Percentiles rank a stretch among this genome's conserved stretches.
phyloP scores from a whole-genome alignment of 345 rosid genomes.

The Acer yangbiense region DNA sequence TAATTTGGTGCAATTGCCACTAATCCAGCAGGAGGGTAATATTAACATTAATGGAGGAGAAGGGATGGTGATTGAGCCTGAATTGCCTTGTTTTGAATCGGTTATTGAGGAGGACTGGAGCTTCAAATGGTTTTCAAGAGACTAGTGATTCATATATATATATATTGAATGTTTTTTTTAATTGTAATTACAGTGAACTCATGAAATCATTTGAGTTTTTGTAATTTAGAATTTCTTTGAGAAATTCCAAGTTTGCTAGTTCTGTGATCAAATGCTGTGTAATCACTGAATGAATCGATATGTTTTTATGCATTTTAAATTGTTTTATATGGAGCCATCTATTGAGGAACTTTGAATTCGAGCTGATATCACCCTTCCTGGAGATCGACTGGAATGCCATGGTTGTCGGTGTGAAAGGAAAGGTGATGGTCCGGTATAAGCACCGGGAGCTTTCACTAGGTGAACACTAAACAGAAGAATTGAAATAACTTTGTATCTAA shows the following conservation, averaged over 20 bases:
- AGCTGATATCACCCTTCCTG: constrained; percentile 87
- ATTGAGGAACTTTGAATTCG: constrained; percentile 86
- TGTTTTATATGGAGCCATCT: constrained; percentile 81
- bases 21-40: background rate
- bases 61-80: background rate
- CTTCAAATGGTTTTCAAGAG: too few species aligned
- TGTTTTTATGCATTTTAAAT: too few species aligned
- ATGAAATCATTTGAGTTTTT: too few species aligned
- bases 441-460: constrained; percentile 36
- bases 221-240: too few species aligned
- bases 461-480: constrained; percentile 30
- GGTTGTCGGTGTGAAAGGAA: constrained; percentile 98
- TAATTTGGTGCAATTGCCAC: background rate
- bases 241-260: too few species aligned
- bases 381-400: constrained; percentile 98
- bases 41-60: background rate
- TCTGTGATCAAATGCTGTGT: too few species aligned
- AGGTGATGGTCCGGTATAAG: constrained; percentile 93
- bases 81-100: background rate
- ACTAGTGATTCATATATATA: too few species aligned
- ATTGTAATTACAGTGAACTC: too few species aligned
- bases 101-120: too few species aligned
- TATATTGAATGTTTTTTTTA: too few species aligned
- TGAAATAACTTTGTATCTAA: constrained; percentile 49
- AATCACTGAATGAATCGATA: too few species aligned